Percentiles rank a stretch among this genome's conserved stretches.
phyloP scores from a whole-genome alignment of 2,329 filamentous ascomycete species.

The Raffaelea ambrosiae region DNA sequence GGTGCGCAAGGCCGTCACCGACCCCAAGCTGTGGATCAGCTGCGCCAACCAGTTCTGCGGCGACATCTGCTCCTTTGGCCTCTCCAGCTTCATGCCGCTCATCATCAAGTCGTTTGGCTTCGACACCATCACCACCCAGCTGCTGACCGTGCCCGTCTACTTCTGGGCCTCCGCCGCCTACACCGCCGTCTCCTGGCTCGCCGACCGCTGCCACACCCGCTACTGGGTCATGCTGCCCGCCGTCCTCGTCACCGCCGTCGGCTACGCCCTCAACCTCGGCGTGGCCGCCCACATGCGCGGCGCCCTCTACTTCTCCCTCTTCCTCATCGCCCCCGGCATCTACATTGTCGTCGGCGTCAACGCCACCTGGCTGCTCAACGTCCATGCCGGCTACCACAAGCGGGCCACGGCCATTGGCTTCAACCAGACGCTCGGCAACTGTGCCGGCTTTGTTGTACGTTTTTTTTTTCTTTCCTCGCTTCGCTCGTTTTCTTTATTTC shows the following conservation, averaged over 20 bases:
- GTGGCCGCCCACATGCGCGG: slow-evolving; percentile 14
- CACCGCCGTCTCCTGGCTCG: slow-evolving; percentile 16
- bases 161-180: slow-evolving; percentile 17
- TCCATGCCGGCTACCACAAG: background rate
- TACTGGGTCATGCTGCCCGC: background rate
- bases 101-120: slow-evolving; percentile 26
- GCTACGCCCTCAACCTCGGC: slow-evolving; percentile 7
- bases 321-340: slow-evolving; percentile 12
- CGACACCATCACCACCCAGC: slow-evolving; percentile 3
- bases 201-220: slow-evolving; percentile 28
- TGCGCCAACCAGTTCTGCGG: slow-evolving; percentile 28
- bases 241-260: slow-evolving; percentile 1
- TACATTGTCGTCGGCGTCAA: slow-evolving; percentile 14
- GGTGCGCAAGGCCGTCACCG: slow-evolving; percentile 15
- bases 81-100: slow-evolving; percentile 25
- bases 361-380: slow-evolving; percentile 2
- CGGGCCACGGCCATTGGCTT: slow-evolving; percentile 1
- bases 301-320: slow-evolving; percentile 14
- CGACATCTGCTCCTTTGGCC: slow-evolving; percentile 15
- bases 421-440: slow-evolving; percentile 16
- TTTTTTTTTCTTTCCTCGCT: too few relatives aligned
- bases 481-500: too few relatives aligned
- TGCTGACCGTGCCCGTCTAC: slow-evolving; percentile 25
- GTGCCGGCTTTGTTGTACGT: slow-evolving; percentile 1
- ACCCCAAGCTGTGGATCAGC: slow-evolving; percentile 18